phyloP scores from a whole-genome alignment of 148 eudicot species.

The Agrostemma githago region DNA sequence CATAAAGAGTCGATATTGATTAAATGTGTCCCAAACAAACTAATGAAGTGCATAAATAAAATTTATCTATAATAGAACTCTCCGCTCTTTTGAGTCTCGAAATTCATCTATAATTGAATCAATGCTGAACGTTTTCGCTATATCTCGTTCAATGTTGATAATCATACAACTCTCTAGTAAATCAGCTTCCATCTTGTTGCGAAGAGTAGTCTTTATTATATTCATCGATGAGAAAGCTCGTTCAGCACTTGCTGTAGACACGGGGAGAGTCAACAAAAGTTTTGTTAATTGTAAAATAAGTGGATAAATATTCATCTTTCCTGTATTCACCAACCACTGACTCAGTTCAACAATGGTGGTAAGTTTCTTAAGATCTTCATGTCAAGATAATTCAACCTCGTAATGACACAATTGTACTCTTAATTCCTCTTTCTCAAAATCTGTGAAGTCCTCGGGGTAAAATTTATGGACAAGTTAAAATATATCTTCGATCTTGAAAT shows the following conservation, averaged over 20 bases:
- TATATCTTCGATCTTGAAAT: constrained; percentile 18
- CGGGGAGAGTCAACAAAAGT: constrained; percentile 18
- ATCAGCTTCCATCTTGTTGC: too few species aligned
- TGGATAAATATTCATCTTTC: neutral
- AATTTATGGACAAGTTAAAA: constrained; percentile 17
- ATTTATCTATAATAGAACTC: too few species aligned
- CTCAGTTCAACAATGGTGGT: constrained; percentile 9
- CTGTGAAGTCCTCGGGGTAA: constrained; percentile 20
- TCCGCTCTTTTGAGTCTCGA: too few species aligned
- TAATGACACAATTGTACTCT: neutral
- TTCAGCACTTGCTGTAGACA: constrained; percentile 17
- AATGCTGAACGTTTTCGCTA: too few species aligned
- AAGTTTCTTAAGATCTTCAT: neutral
- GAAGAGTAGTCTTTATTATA: too few species aligned
- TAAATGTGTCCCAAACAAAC: too few species aligned
- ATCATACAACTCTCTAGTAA: too few species aligned
- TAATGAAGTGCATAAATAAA: too few species aligned
- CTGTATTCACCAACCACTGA: constrained; percentile 6
- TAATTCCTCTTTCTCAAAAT: constrained; percentile 1
- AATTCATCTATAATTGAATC: too few species aligned
- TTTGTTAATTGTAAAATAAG: constrained; percentile 18
- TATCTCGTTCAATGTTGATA: too few species aligned
- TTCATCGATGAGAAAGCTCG: too few species aligned
- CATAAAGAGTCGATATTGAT: too few species aligned
- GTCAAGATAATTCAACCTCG: neutral